phyloP scores from a whole-genome alignment of 2,329 filamentous ascomycete genomes.

The Amylocarpus encephaloides region DNA sequence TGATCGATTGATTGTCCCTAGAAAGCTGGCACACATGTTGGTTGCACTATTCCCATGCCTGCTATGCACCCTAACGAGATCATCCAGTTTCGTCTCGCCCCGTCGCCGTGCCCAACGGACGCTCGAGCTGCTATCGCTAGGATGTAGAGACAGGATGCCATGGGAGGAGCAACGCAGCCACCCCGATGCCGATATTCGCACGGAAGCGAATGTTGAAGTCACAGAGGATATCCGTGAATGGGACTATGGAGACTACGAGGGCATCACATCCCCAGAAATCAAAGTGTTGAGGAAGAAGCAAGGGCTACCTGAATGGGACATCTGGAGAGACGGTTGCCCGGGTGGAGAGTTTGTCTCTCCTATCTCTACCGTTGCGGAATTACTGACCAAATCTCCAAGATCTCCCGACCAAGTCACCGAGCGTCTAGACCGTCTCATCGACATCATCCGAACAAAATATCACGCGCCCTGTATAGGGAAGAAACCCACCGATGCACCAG shows the following conservation, averaged over 20 bases:
- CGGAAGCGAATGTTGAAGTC: conserved; percentile 56
- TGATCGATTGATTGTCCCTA: conserved; percentile 78
- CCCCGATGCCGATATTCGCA: conserved; percentile 38
- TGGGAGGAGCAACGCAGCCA: conserved; percentile 52
- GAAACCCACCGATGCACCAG: conserved; percentile 33
- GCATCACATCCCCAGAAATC: conserved; percentile 67
- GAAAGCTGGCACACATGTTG: conserved; percentile 74
- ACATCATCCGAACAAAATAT: conserved; percentile 58
- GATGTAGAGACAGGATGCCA: conserved; percentile 61
- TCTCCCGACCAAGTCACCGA: conserved; percentile 59
- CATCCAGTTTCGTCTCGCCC: conserved; percentile 72
- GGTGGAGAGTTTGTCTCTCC: conserved; percentile 65
- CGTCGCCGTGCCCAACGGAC: conserved; percentile 78
- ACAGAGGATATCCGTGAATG: conserved; percentile 62
- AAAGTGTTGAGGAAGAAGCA: conserved; percentile 47
- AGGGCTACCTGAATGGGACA: conserved; percentile 65
- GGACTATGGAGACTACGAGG: conserved; percentile 86
- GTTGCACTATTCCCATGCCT: background rate
- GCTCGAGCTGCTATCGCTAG: conserved; percentile 79
- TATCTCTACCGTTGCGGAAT: background rate
- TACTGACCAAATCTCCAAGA: conserved; percentile 1
- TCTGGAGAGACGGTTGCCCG: conserved; percentile 83
- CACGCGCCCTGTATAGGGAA: conserved; percentile 57
- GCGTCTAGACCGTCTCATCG: conserved; percentile 70
- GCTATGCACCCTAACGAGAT: background rate